Evolutionary conservation across 345 rosid species (phyloP), one percentile per base, ranked within the genome.

Genomic region (Hirschfeldia incana): DNA sequence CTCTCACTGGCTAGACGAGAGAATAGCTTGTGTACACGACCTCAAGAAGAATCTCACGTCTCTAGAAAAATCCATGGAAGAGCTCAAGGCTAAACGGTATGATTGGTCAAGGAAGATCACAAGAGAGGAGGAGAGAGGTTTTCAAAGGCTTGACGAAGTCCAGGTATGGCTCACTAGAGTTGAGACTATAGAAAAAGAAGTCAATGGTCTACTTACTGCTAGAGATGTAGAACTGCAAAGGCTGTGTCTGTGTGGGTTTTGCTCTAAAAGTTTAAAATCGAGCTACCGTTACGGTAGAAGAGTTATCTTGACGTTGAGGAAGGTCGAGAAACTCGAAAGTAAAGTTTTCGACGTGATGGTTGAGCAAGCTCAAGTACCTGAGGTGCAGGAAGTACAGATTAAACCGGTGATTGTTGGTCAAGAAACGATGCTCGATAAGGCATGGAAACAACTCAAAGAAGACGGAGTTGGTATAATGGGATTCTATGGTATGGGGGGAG

Each of bases 401-500:
- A 61, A 75, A 12, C 55, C n/a, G 0, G 53, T 2, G 21, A 39
- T 74, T 10, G 69, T 65, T 39, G 85, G 80, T 4, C 75, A 59
- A 26, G 70, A 75, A 4, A 36, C 17, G 12, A 59, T 36, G 33
- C 10, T 75, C 0, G 68, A 61, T 0, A 49, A 44, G 11, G 77
- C 63, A 4, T 83, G 83, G 80, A 37, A 29, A 0, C 29, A 39
- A 16, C 51, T 71, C 8, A 28, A 1, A 3, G 21, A 74, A 46
- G 65, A 75, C 36, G 37, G n/a, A 29, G 62, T 70, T 2, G 66
- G 67, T 12, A 46, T 65, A 6, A 33, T 78, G 12, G 85, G 83
- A 2, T 2, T 82, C 7, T 59, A 42, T 1, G 84, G 78, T 8
- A 30, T 55, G 67, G 67, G 74, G 1, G 39, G 16, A 27, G 65